Conservation (phyloP, 2,329 filamentous ascomycete species). For the Pseudopithomyces maydicus region DNA sequence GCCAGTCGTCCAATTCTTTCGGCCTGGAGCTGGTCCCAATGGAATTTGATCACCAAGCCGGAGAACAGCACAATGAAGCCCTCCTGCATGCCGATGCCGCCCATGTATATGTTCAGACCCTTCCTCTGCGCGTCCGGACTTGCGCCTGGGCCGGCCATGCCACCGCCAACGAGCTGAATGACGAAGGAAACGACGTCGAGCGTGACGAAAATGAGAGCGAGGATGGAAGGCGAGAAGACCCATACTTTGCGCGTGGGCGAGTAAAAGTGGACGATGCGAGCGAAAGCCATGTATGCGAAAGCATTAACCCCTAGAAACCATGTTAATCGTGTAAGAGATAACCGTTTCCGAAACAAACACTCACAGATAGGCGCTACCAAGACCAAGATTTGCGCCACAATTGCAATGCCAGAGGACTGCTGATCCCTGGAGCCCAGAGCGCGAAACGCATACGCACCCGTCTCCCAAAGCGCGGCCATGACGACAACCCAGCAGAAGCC, state of each 20-base stretch:
- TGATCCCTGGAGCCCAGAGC: slow-evolving; percentile 48
- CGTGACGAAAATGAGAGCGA: slow-evolving; percentile 44
- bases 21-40: slow-evolving; percentile 19
- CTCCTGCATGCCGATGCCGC: slow-evolving; percentile 26
- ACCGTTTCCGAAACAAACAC: slow-evolving; percentile 9
- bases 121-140: slow-evolving; percentile 33
- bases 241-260: slow-evolving; percentile 25
- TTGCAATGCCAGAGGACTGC: slow-evolving; percentile 36
- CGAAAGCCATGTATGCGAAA: slow-evolving; percentile 48
- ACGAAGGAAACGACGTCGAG: slow-evolving; percentile 52
- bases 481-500: slow-evolving; percentile 50
- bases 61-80: slow-evolving; percentile 34
- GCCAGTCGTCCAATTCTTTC: slow-evolving; percentile 15
- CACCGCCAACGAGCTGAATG: slow-evolving; percentile 47
- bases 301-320: slow-evolving; percentile 50
- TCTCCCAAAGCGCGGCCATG: slow-evolving; percentile 51
- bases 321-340: slow-evolving; percentile 13
- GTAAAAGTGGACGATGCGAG: slow-evolving; percentile 47
- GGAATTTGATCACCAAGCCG: slow-evolving; percentile 23
- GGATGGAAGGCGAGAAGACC: slow-evolving; percentile 23
- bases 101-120: slow-evolving; percentile 51
- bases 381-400: slow-evolving; percentile 49
- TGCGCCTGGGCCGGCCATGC: slow-evolving; percentile 37
- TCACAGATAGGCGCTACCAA: slow-evolving; percentile 48
- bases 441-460: slow-evolving; percentile 47